phyloP scores from a whole-genome alignment of 192 early-diverging fungal genomes.

The Kappamyces sp. region DNA sequence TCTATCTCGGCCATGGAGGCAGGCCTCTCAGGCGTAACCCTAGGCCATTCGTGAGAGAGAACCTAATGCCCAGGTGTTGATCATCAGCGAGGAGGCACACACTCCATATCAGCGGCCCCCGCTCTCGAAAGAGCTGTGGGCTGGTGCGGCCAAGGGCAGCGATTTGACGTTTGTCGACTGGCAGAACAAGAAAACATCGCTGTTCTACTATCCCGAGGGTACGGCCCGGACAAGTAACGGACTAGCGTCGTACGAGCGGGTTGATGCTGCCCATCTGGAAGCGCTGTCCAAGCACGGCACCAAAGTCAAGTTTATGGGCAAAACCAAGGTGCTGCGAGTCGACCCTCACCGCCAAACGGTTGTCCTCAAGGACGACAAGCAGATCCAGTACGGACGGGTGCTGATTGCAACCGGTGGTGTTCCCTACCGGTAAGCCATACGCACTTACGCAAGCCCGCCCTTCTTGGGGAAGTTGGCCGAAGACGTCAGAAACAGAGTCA shows the following conservation, averaged over 20 bases:
- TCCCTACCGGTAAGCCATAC: slow-evolving; percentile 24
- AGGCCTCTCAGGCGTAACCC: not conserved
- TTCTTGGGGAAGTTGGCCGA: slow-evolving; percentile 21
- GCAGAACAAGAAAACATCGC: slow-evolving; percentile 47
- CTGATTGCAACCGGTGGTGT: slow-evolving; percentile 59
- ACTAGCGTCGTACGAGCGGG: too few species aligned
- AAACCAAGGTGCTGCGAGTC: slow-evolving; percentile 39
- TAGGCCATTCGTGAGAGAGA: slow-evolving; percentile 55
- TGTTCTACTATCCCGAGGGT: too few species aligned
- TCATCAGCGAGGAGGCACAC: slow-evolving; percentile 49
- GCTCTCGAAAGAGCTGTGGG: slow-evolving; percentile 65
- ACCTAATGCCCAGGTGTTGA: slow-evolving; percentile 53
- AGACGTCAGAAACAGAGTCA: slow-evolving; percentile 26
- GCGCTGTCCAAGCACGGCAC: slow-evolving; percentile 8
- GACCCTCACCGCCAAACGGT: slow-evolving; percentile 49
- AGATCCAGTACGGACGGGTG: slow-evolving; percentile 48
- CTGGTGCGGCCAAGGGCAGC: slow-evolving; percentile 27
- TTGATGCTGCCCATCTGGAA: not conserved
- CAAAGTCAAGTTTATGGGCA: slow-evolving; percentile 42
- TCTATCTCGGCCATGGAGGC: slow-evolving; percentile 43
- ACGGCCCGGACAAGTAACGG: too few species aligned
- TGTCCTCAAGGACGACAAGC: slow-evolving; percentile 41
- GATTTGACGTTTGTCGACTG: slow-evolving; percentile 53
- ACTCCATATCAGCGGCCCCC: slow-evolving; percentile 61
- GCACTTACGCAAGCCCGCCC: slow-evolving; percentile 20